Evolutionary conservation across 1,284 basidiomycete genomes (phyloP).

Genomic region (Gymnopus androsaceus): DNA sequence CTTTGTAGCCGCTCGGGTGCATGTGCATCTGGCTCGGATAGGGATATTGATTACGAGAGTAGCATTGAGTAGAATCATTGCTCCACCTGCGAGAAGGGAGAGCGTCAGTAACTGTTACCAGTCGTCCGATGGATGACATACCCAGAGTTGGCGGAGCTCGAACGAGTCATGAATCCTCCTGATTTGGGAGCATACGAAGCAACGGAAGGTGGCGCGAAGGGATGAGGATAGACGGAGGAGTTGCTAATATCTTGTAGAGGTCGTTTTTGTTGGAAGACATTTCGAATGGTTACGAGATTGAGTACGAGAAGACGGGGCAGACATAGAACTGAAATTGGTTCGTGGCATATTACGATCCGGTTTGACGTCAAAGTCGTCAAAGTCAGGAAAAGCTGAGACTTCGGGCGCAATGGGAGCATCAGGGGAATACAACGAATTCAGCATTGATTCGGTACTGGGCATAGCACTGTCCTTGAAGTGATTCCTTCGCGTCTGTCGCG

Average conservation of each 20-base stretch:
- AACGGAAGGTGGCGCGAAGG: slow-evolving; percentile 32
- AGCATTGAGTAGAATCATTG: slow-evolving; percentile 7
- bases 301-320: slow-evolving; percentile 8
- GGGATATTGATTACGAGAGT: slow-evolving; percentile 4
- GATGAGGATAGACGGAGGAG: slow-evolving; percentile 8
- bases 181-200: slow-evolving; percentile 26
- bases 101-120: neutral
- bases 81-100: neutral
- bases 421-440: slow-evolving; percentile 42
- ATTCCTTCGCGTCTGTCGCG: slow-evolving; percentile 64
- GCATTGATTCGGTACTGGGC: slow-evolving; percentile 49
- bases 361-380: slow-evolving; percentile 5
- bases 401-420: slow-evolving; percentile 23
- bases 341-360: neutral
- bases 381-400: slow-evolving; percentile 11
- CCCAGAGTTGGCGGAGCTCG: slow-evolving; percentile 37
- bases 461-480: slow-evolving; percentile 62
- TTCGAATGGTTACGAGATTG: slow-evolving; percentile 13
- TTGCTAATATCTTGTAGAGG: slow-evolving; percentile 20
- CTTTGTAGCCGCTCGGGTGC: slow-evolving; percentile 1
- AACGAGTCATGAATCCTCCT: slow-evolving; percentile 29
- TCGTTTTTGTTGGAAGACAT: slow-evolving; percentile 8
- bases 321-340: slow-evolving; percentile 1
- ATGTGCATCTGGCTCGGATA: slow-evolving; percentile 8
- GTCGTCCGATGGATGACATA: slow-evolving; percentile 20